A percentile compares a stretch with the other conserved stretches of the same genome.
These are phyloP conservation scores for Gymnopus androsaceus DNA, from an alignment of 1,284 basidiomycete genomes.

Conservation along the genomic window DNA sequence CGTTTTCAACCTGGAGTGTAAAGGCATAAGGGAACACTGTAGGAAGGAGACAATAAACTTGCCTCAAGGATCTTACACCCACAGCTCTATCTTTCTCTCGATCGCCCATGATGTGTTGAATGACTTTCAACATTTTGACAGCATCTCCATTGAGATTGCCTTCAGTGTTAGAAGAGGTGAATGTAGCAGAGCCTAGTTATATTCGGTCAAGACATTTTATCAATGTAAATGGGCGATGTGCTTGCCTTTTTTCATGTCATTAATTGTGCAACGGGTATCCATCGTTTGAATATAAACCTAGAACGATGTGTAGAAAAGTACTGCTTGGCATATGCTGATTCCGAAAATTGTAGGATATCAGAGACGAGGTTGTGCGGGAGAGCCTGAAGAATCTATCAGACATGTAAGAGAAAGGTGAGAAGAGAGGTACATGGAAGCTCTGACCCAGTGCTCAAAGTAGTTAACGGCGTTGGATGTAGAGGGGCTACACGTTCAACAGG, in stretches of 20 bases:
- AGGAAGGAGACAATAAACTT: conserved; percentile 40
- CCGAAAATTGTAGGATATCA: conserved; percentile 83
- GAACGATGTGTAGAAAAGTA: conserved; percentile 89
- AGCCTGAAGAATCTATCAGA: conserved; percentile 53
- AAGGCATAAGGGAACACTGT: conserved; percentile 43
- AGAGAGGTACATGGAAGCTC: conserved; percentile 21
- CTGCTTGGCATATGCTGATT: conserved; percentile 79
- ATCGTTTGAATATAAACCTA: conserved; percentile 80
- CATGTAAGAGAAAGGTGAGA: background rate
- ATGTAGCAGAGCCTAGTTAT: conserved; percentile 57
- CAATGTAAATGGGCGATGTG: background rate
- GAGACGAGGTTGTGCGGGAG: conserved; percentile 77
- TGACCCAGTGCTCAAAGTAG: conserved; percentile 67
- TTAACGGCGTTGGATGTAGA: conserved; percentile 33
- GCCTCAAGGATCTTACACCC: no score
- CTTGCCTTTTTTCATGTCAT: conserved; percentile 87
- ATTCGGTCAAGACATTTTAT: conserved; percentile 2
- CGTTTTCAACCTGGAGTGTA: no score
- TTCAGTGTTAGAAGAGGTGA: conserved; percentile 75
- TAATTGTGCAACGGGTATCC: conserved; percentile 78
- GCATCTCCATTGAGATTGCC: conserved; percentile 73
- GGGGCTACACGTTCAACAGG: conserved; percentile 48
- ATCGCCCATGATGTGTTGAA: conserved; percentile 92
- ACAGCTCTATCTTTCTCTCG: conserved; percentile 69
- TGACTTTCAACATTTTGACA: conserved; percentile 82